Evolutionary conservation across 345 rosid genomes (phyloP), one percentile per base, ranked within the genome.

Genomic region (Aquilaria malaccensis): DNA sequence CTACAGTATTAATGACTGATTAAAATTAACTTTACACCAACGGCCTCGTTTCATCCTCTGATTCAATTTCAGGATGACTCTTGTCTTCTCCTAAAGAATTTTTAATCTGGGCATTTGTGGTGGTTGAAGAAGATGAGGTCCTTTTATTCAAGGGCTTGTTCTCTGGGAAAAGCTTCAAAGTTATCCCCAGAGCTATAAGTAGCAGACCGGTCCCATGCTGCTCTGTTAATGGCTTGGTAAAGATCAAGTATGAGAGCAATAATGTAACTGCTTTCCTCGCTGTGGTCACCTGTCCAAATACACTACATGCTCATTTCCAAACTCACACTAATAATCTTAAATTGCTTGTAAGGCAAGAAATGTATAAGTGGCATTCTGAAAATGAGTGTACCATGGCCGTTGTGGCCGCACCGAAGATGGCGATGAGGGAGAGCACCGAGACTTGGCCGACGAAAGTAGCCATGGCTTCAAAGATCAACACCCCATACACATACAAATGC

Each of bases 401-500:
- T 22, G 92, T 84, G 30, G 99, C 97, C 13, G 99, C 99, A 51
- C 99, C 97, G 9, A 90, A 94, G 60, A 94, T 75, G 52, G 99
- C 97, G 58, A 88, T 88, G 67, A 94, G 96, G 4, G 97, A 94
- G 51, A 94, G 63, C 61, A 90, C 99, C 11, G 99, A 90, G 55
- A 90, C 87, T 78, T 94, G 97, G 33, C 99, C 97, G 5, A 94
- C 74, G 74, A 90, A 90, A 11, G 97, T 94, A 50, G 96, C 97
- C 97, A 90, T 78, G 45, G 99, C 96, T 82, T 90, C 99, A 22
- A 94, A 94, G 22, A 94, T 66, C 32, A 94, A 62, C 62, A 94
- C 99, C 2, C 88, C 99, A 9, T 94, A 90, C 33, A 94, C 97
- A 45, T 90, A 90, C 2, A 86, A 89, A 79, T 94, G 95, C 97